Conservation (phyloP, 2,329 filamentous ascomycete species). For the Beauveria brongniartii region DNA sequence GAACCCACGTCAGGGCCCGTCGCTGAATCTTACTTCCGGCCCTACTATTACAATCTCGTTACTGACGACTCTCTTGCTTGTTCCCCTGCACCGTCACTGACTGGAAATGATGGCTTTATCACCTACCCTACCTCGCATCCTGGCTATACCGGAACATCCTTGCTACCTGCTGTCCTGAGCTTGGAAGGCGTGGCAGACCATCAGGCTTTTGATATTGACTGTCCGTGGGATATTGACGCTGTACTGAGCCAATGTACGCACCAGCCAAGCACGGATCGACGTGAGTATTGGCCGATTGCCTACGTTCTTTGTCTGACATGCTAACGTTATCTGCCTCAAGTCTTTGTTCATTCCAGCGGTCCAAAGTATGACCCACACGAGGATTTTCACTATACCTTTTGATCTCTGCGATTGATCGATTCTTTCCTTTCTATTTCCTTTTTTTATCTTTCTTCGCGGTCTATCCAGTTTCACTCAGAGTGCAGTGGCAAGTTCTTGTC, state of each 20-base stretch:
- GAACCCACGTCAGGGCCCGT: neutral
- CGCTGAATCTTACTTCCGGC: neutral
- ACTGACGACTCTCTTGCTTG: neutral
- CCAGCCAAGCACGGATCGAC: neutral
- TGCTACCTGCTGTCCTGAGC: conserved; percentile 10
- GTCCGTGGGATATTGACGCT: conserved; percentile 17
- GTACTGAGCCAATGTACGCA: conserved; percentile 14
- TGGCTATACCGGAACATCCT: conserved; percentile 12
- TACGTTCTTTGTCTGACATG: neutral
- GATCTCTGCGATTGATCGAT: neutral
- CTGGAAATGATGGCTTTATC: neutral
- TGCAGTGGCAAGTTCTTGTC: neutral
- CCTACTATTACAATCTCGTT: neutral
- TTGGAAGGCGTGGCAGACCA: conserved; percentile 15
- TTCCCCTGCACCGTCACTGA: neutral
- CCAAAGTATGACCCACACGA: conserved; percentile 1
- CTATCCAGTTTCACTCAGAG: neutral
- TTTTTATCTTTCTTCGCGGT: neutral
- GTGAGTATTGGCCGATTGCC: neutral
- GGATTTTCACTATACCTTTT: conserved; percentile 8
- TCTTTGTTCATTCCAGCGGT: neutral
- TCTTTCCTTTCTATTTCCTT: neutral
- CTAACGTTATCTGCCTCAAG: neutral
- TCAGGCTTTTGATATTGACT: conserved; percentile 18
- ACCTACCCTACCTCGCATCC: neutral